Conservation (phyloP, 257 asterid genomes). For the Solanum virginianum region DNA sequence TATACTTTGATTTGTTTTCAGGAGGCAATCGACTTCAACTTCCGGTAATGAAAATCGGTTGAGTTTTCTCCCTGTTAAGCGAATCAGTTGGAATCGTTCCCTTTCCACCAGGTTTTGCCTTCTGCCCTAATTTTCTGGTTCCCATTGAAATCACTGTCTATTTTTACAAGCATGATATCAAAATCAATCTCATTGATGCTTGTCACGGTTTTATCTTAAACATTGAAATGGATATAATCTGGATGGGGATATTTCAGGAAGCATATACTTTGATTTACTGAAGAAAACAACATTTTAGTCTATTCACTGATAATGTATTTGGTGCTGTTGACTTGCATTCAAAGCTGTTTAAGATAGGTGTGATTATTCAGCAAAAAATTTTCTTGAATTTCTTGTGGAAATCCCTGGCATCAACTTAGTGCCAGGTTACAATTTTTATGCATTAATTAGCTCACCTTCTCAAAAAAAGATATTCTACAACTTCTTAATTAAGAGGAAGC, state of each 20-base stretch:
- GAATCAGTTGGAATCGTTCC: conserved; percentile 78
- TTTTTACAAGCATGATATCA: background rate
- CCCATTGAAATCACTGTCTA: background rate
- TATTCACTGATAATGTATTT: background rate
- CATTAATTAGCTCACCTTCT: background rate
- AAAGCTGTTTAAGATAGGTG: background rate
- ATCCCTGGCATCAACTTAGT: background rate
- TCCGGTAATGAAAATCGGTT: conserved; percentile 25
- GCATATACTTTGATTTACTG: background rate
- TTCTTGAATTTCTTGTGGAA: background rate
- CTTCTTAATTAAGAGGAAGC: background rate
- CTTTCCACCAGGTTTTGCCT: conserved; percentile 65
- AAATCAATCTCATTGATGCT: background rate
- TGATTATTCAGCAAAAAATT: background rate
- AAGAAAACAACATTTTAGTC: background rate
- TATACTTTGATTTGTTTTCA: conserved; percentile 11
- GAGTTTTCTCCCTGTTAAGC: conserved; percentile 40
- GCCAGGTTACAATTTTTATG: background rate
- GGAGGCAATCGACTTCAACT: conserved; percentile 48
- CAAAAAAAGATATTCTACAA: background rate
- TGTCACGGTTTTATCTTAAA: background rate
- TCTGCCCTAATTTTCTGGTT: conserved; percentile 11
- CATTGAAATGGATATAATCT: background rate
- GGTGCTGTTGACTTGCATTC: background rate
- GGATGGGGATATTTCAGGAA: background rate